phyloP scores from a whole-genome alignment of 768 basidiomycete species.

The Serendipita sp. region DNA sequence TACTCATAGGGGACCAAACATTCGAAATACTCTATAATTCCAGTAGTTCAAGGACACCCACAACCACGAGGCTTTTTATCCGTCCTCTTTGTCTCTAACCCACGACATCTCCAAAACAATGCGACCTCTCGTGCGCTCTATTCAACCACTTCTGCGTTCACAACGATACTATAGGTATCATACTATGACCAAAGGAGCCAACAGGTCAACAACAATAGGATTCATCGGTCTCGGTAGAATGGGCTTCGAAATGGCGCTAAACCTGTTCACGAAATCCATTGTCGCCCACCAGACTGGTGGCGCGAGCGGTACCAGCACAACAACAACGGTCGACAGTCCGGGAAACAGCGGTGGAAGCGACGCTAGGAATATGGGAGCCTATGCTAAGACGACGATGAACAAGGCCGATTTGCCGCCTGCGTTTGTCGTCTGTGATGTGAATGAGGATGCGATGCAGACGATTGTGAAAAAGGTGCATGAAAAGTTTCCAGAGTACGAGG shows the following conservation, averaged over 20 bases:
- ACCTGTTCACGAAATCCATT: slow-evolving; percentile 26
- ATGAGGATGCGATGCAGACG: slow-evolving; percentile 36
- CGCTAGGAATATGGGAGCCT: no score
- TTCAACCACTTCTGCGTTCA: no score
- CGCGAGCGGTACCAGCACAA: not conserved
- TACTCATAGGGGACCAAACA: no score
- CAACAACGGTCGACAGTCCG: not conserved
- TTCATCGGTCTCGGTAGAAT: slow-evolving; percentile 83
- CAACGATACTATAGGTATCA: no score
- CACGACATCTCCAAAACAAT: no score
- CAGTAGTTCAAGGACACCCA: no score
- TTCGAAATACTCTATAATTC: no score
- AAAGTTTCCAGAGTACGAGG: slow-evolving; percentile 41
- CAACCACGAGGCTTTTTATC: no score
- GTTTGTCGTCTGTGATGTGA: slow-evolving; percentile 68
- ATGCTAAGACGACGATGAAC: no score
- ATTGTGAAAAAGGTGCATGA: slow-evolving; percentile 41
- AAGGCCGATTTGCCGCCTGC: slow-evolving; percentile 13
- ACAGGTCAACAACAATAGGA: slow-evolving; percentile 21
- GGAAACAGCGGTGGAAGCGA: not conserved
- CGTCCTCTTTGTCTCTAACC: no score
- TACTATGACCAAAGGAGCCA: no score
- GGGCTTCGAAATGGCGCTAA: slow-evolving; percentile 76
- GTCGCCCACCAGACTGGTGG: slow-evolving; percentile 1
- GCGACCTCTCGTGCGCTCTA: no score